A percentile compares a stretch with the other conserved stretches of the same genome.
Conservation (phyloP, 257 asterid genomes). For the Paraleonurus japonicus region DNA sequence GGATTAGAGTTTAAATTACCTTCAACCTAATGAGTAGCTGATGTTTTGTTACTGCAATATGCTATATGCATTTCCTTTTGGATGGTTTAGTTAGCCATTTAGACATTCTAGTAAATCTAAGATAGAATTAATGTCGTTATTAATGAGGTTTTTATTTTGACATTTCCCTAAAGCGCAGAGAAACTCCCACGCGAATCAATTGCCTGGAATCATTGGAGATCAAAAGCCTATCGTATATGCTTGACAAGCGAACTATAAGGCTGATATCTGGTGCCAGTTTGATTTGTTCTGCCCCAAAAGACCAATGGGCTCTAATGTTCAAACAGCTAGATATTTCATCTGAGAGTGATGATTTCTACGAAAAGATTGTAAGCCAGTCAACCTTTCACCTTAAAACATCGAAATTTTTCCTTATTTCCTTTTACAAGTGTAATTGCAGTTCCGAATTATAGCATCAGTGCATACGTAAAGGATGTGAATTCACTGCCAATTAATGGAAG, state of each 20-base stretch:
- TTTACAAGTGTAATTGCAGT: neutral
- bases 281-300: conserved; percentile 59
- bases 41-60: neutral
- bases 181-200: conserved; percentile 45
- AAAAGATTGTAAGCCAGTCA: conserved; percentile 54
- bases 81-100: neutral
- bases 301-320: conserved; percentile 63
- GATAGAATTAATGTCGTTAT: neutral
- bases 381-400: conserved; percentile 4
- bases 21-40: neutral
- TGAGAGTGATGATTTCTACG: conserved; percentile 36
- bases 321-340: conserved; percentile 43
- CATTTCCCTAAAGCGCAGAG: conserved; percentile 44
- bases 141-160: conserved; percentile 1
- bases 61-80: neutral
- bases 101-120: neutral
- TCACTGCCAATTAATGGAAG: neutral
- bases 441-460: neutral
- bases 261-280: conserved; percentile 75
- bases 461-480: neutral
- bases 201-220: conserved; percentile 61
- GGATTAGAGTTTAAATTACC: conserved; percentile 3
- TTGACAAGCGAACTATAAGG: conserved; percentile 71
- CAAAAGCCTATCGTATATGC: conserved; percentile 68
- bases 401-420: neutral